Conservation (phyloP, 2,329 filamentous ascomycete species). For the Alternaria dauci region DNA sequence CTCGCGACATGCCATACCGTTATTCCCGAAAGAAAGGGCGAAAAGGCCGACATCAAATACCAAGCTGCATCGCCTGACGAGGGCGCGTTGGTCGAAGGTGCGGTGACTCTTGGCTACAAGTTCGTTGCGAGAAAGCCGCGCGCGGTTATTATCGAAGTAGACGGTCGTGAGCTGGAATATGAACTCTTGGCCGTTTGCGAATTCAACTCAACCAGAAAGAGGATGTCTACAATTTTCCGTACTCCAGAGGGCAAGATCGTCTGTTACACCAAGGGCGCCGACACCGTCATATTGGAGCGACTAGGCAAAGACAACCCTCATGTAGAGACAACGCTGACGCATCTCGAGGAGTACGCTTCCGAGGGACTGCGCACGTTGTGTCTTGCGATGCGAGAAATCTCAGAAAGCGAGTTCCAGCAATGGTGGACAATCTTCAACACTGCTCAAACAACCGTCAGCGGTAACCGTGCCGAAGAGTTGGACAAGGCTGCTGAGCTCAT, state of each 20-base stretch:
- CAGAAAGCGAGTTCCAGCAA: conserved; percentile 86
- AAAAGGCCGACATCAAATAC: conserved; percentile 89
- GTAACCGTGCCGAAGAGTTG: conserved; percentile 90
- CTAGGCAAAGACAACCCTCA: conserved; percentile 80
- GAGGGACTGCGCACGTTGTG: conserved; percentile 95
- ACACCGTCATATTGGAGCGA: conserved; percentile 96
- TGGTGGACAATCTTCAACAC: conserved; percentile 89
- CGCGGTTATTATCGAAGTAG: conserved; percentile 82
- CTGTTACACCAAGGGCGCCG: conserved; percentile 94
- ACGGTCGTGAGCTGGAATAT: conserved; percentile 77
- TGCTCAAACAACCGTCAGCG: conserved; percentile 87
- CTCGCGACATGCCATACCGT: conserved; percentile 95
- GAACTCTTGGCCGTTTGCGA: conserved; percentile 96
- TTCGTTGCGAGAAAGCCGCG: conserved; percentile 91
- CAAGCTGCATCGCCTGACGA: conserved; percentile 98
- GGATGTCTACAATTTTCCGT: conserved; percentile 97
- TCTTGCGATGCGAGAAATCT: conserved; percentile 90
- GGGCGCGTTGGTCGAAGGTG: conserved; percentile 94
- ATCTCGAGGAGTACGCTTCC: conserved; percentile 98
- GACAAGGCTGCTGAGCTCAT: conserved; percentile 98
- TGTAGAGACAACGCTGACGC: conserved; percentile 87
- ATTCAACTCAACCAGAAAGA: conserved; percentile 96
- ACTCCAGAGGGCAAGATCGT: conserved; percentile 95
- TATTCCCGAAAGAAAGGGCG: conserved; percentile 86
- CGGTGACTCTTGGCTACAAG: conserved; percentile 82